A percentile compares a stretch with the other conserved stretches of the same genome.
Evolutionary conservation across 1,284 basidiomycete genomes (phyloP).

Genomic region (Coniophora puteana): DNA sequence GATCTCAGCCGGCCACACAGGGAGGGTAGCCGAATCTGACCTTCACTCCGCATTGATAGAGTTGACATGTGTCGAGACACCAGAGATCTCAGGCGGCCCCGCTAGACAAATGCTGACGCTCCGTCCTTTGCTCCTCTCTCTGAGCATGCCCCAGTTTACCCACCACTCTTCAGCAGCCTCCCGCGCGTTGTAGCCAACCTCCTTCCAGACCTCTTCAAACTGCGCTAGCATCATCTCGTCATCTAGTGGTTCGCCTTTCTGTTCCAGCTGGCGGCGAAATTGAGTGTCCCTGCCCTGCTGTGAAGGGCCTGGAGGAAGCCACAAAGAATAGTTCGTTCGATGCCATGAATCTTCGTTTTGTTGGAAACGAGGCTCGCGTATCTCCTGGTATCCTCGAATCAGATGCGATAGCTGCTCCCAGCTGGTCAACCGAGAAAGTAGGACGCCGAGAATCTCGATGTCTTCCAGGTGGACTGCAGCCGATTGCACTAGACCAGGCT

Average conservation of each 20-base stretch:
- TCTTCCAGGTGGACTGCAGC: slow-evolving; percentile 29
- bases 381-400: slow-evolving; percentile 35
- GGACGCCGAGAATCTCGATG: slow-evolving; percentile 37
- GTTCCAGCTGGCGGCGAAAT: too few species aligned
- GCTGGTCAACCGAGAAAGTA: slow-evolving; percentile 36
- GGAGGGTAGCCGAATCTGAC: too few species aligned
- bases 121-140: slow-evolving; percentile 17
- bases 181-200: slow-evolving; percentile 36
- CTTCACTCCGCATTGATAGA: too few species aligned
- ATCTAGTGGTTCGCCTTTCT: slow-evolving; percentile 10
- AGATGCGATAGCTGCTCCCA: slow-evolving; percentile 33
- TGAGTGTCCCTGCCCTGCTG: slow-evolving; percentile 14
- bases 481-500: slow-evolving; percentile 28
- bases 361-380: slow-evolving; percentile 27
- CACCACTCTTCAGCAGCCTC: slow-evolving; percentile 40
- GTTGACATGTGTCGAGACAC: slow-evolving; percentile 16
- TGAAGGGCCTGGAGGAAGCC: slow-evolving; percentile 12
- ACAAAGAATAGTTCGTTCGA: too few species aligned
- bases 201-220: slow-evolving; percentile 32
- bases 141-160: slow-evolving; percentile 33
- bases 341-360: too few species aligned
- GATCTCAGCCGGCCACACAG: too few species aligned
- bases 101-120: slow-evolving; percentile 13
- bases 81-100: slow-evolving; percentile 14
- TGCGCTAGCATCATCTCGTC: slow-evolving; percentile 30